A percentile compares a stretch with the other conserved stretches of the same genome.
Evolutionary conservation across 345 rosid genomes (phyloP).

Genomic region (Euclidium syriacum): DNA sequence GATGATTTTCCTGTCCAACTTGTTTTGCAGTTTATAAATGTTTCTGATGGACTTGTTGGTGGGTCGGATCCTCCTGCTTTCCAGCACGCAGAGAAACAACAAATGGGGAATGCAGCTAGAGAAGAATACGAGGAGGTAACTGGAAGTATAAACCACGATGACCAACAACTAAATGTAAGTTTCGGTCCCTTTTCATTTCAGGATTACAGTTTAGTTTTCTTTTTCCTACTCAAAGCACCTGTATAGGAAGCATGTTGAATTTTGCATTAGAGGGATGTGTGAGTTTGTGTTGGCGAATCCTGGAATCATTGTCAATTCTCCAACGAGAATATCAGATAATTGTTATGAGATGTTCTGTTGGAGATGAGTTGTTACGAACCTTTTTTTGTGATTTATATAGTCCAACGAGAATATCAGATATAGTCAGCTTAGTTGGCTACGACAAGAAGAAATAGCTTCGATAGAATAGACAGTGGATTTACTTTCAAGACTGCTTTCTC

Average conservation of each 20-base stretch:
- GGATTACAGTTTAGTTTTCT: background rate
- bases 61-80: conserved; percentile 94
- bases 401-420: background rate
- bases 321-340: too few species aligned
- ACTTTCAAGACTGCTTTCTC: background rate
- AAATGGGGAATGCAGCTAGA: conserved; percentile 41
- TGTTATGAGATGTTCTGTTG: too few species aligned
- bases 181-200: background rate
- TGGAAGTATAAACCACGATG: conserved; percentile 18
- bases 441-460: background rate
- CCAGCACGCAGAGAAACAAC: conserved; percentile 71
- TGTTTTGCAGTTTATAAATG: conserved; percentile 45
- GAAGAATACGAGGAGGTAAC: conserved; percentile 36
- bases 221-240: background rate
- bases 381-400: background rate
- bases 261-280: background rate
- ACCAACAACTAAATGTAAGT: conserved; percentile 21
- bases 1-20: background rate
- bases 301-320: too few species aligned
- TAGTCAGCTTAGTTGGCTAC: background rate
- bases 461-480: background rate
- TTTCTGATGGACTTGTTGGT: conserved; percentile 80
- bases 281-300: too few species aligned
- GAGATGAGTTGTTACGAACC: background rate
- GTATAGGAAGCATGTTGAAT: background rate